phyloP scores from a whole-genome alignment of 2,329 filamentous ascomycete genomes.

The Ophiosphaerella herpotricha region DNA sequence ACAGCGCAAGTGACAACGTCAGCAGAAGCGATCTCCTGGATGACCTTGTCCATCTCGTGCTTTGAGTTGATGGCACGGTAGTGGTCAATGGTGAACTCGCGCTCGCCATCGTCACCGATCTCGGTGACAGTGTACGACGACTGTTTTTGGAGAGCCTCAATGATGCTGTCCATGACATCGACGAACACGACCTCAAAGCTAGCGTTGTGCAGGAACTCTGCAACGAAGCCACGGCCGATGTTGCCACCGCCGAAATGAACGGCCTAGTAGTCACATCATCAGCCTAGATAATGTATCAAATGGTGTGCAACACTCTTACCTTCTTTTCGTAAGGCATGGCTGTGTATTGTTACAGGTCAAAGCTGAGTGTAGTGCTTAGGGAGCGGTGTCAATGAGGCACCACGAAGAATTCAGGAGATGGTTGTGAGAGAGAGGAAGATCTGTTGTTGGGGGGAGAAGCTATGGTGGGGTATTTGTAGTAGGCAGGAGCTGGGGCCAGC shows the following conservation, averaged over 20 bases:
- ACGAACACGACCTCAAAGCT: constrained; percentile 96
- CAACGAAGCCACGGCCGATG: constrained; percentile 56
- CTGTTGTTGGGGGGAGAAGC: constrained; percentile 4
- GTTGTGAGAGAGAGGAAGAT: constrained; percentile 1
- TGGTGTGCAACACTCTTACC: constrained; percentile 5
- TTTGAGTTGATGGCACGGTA: constrained; percentile 97
- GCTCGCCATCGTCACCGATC: constrained; percentile 82
- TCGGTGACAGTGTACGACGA: constrained; percentile 90
- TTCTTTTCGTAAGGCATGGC: constrained; percentile 51
- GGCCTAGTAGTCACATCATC: constrained; percentile 25
- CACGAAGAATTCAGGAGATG: neutral
- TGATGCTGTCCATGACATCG: constrained; percentile 85
- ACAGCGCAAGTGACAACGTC: constrained; percentile 96
- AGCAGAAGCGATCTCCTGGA: constrained; percentile 83
- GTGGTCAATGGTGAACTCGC: constrained; percentile 83
- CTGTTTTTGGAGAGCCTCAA: constrained; percentile 75
- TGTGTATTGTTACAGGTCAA: constrained; percentile 9
- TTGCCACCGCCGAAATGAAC: constrained; percentile 60
- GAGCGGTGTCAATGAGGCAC: constrained; percentile 22
- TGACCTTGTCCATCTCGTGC: constrained; percentile 76
- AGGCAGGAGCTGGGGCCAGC: constrained; percentile 22
- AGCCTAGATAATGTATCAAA: neutral
- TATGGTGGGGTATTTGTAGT: constrained; percentile 33
- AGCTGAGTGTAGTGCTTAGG: constrained; percentile 6
- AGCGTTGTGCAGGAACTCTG: constrained; percentile 82